Evolutionary conservation across 2,329 filamentous ascomycete species (phyloP).

Genomic region (Decorospora gaudefroyi): DNA sequence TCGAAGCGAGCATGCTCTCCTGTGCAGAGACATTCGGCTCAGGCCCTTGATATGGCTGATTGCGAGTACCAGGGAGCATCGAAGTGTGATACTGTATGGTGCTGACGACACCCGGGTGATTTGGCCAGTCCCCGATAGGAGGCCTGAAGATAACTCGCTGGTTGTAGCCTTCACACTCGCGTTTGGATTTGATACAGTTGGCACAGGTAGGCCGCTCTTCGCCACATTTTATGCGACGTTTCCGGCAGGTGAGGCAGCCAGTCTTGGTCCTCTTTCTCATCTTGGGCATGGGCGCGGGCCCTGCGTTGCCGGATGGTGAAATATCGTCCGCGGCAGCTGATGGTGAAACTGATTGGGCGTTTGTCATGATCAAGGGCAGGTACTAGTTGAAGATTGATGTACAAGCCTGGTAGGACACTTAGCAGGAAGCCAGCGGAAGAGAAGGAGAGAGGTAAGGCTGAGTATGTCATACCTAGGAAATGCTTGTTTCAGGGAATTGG

Average conservation of each 20-base stretch:
- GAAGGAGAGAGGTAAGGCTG: background rate
- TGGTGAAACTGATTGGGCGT: conserved; percentile 24
- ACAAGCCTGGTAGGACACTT: conserved; percentile 4
- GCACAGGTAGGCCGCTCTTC: conserved; percentile 81
- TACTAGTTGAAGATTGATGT: conserved; percentile 2
- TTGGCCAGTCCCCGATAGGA: conserved; percentile 61
- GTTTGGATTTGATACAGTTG: conserved; percentile 86
- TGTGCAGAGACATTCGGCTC: conserved; percentile 23
- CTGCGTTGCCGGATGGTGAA: conserved; percentile 33
- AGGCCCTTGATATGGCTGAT: conserved; percentile 22
- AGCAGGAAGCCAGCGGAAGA: conserved; percentile 2
- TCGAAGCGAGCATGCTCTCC: conserved; percentile 29
- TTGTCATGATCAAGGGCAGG: conserved; percentile 26
- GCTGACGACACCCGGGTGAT: conserved; percentile 45
- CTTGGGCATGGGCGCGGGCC: conserved; percentile 34
- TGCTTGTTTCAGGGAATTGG: conserved; percentile 2
- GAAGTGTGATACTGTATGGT: conserved; percentile 47
- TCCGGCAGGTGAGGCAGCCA: conserved; percentile 89
- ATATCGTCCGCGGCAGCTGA: conserved; percentile 32
- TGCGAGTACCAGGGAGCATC: conserved; percentile 44
- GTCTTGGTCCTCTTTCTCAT: conserved; percentile 74
- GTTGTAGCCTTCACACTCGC: conserved; percentile 81
- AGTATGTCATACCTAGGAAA: conserved; percentile 9
- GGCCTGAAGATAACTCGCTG: conserved; percentile 81
- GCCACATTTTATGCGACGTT: conserved; percentile 94